Conservation (phyloP, 2,329 filamentous ascomycete species). For the Neofusicoccum ribis region DNA sequence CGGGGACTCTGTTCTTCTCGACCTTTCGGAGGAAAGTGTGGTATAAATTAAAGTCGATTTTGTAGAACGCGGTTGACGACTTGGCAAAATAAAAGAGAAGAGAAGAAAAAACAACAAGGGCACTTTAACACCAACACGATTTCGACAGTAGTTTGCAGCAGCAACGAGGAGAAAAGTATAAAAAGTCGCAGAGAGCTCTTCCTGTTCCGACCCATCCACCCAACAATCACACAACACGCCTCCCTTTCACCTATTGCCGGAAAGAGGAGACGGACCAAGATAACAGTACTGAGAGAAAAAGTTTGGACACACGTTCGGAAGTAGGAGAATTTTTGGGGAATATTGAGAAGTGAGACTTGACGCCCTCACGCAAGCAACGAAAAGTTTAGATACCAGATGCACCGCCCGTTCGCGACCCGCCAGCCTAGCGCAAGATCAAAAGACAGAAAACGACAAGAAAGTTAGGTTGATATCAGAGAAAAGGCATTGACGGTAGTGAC, state of each 20-base stretch:
- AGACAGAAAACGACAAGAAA: slow-evolving; percentile 11
- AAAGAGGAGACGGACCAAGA: neutral
- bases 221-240: slow-evolving; percentile 1
- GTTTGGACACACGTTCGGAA: neutral
- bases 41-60: slow-evolving; percentile 17
- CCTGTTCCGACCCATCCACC: neutral
- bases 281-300: slow-evolving; percentile 1
- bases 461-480: slow-evolving; percentile 10
- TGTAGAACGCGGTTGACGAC: neutral
- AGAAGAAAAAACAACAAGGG: neutral
- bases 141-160: neutral
- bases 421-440: slow-evolving; percentile 9
- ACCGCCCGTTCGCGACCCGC: slow-evolving; percentile 12
- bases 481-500: slow-evolving; percentile 1
- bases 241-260: neutral
- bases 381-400: slow-evolving; percentile 18
- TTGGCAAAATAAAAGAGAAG: neutral
- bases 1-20: neutral
- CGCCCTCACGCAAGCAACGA: slow-evolving; percentile 9
- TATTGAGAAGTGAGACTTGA: slow-evolving; percentile 16
- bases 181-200: neutral
- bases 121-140: neutral
- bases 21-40: slow-evolving; percentile 1
- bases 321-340: slow-evolving; percentile 16
- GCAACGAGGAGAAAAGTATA: neutral